phyloP scores from a whole-genome alignment of 768 basidiomycete genomes.

The Leucocoprinus leucothites region DNA sequence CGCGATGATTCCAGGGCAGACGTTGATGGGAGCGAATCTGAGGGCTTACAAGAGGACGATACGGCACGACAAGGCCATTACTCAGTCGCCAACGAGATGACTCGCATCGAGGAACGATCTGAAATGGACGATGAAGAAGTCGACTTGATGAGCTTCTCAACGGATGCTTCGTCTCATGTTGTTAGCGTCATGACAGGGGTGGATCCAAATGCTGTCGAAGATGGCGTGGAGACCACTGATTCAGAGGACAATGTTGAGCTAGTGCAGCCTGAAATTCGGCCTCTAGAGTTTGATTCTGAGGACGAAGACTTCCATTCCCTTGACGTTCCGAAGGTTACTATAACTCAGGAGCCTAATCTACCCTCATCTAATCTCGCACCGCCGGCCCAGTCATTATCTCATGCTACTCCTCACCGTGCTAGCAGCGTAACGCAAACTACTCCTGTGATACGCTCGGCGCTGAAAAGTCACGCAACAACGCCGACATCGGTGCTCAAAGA shows the following conservation, averaged over 20 bases:
- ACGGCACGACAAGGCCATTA: slow-evolving; percentile 11
- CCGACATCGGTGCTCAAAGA: slow-evolving; percentile 61
- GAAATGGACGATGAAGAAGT: slow-evolving; percentile 64
- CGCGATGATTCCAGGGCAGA: slow-evolving; percentile 53
- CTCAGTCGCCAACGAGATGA: slow-evolving; percentile 31
- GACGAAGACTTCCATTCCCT: slow-evolving; percentile 27
- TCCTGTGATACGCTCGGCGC: slow-evolving; percentile 38
- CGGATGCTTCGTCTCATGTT: slow-evolving; percentile 58
- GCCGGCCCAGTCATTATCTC: slow-evolving; percentile 2
- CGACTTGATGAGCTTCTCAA: slow-evolving; percentile 68
- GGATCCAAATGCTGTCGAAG: slow-evolving; percentile 34
- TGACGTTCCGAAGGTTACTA: slow-evolving; percentile 4
- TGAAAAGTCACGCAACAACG: slow-evolving; percentile 44
- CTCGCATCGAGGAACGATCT: slow-evolving; percentile 45
- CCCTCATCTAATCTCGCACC: background rate
- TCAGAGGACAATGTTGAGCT: slow-evolving; percentile 45
- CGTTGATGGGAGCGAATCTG: slow-evolving; percentile 16
- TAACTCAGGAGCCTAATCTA: slow-evolving; percentile 6
- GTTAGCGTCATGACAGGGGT: slow-evolving; percentile 51
- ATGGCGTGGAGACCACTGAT: slow-evolving; percentile 46
- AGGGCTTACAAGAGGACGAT: slow-evolving; percentile 11
- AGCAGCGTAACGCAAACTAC: slow-evolving; percentile 20
- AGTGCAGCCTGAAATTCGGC: slow-evolving; percentile 26
- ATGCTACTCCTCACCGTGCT: slow-evolving; percentile 5
- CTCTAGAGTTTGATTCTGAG: slow-evolving; percentile 36